These are phyloP conservation scores for Asterella californica DNA, from an alignment of 225 moss, liverwort and hornwort species.

Conservation along the genomic window DNA sequence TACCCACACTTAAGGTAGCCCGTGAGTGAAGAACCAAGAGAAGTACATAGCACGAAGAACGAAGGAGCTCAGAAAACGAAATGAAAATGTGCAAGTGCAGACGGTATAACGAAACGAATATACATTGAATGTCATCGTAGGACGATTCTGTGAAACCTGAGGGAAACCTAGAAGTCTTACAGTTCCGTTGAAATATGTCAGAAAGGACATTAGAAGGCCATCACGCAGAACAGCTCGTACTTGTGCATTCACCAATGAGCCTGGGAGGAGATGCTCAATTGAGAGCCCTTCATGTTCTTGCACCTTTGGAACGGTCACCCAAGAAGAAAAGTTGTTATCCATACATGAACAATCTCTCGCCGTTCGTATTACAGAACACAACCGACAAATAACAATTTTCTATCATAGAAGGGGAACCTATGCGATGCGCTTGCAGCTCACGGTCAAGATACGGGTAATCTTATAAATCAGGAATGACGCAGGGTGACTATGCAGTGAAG, in stretches of 20 bases:
- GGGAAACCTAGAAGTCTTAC: slow-evolving; percentile 36
- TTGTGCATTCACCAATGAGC: slow-evolving; percentile 77
- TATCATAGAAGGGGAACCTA: too few species aligned
- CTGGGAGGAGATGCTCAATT: slow-evolving; percentile 80
- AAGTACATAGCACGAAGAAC: not conserved
- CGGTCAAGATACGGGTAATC: not conserved
- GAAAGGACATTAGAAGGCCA: slow-evolving; percentile 85
- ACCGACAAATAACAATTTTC: not conserved
- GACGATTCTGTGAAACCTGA: not conserved
- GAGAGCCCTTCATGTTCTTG: slow-evolving; percentile 80
- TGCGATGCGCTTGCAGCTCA: not conserved
- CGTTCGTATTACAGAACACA: not conserved
- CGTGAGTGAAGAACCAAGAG: too few species aligned
- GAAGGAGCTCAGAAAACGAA: not conserved
- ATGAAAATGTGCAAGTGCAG: too few species aligned
- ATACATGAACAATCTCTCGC: not conserved
- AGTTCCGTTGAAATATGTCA: slow-evolving; percentile 92
- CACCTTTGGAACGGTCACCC: slow-evolving; percentile 38
- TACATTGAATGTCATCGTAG: too few species aligned
- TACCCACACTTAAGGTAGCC: too few species aligned
- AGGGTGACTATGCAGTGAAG: not conserved
- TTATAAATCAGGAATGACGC: not conserved
- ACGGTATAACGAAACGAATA: not conserved
- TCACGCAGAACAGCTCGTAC: slow-evolving; percentile 73
- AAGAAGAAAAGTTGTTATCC: too few species aligned